phyloP scores from a whole-genome alignment of 805 yeast species.

The Debaryomyces prosopidis region DNA sequence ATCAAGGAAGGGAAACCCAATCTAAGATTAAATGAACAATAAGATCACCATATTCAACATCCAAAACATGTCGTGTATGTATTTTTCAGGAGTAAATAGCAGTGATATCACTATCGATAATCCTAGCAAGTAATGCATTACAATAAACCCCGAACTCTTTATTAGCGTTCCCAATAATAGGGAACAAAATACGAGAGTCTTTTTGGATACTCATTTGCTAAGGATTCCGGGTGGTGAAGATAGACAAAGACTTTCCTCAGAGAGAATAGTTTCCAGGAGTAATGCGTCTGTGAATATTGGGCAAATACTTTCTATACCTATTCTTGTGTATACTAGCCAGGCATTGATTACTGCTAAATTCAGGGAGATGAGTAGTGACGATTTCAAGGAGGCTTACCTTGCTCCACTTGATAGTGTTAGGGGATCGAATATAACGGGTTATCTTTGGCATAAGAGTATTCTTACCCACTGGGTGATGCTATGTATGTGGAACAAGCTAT shows the following conservation, averaged over 20 bases:
- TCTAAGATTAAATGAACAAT: no score
- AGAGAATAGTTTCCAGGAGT: no score
- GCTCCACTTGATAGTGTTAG: neutral
- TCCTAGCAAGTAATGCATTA: neutral
- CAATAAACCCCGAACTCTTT: neutral
- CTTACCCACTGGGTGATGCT: conserved; percentile 1
- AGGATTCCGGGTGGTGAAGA: no score
- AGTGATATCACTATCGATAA: neutral
- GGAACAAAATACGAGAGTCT: conserved; percentile 1
- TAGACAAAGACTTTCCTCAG: no score
- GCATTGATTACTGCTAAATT: conserved; percentile 2
- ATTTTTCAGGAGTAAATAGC: conserved; percentile 3
- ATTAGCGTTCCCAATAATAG: neutral
- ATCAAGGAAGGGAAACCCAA: no score
- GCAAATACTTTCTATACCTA: no score
- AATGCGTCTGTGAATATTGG: no score
- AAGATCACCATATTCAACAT: no score
- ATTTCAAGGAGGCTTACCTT: neutral
- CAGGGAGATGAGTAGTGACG: conserved; percentile 5
- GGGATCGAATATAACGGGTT: neutral
- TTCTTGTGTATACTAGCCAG: no score
- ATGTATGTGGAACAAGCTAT: conserved; percentile 1
- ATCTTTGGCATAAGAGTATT: neutral
- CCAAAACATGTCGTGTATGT: neutral
- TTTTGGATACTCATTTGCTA: no score